A percentile compares a stretch with the other conserved stretches of the same genome.
Conservation (phyloP, 148 eudicot species). For the Polygonum maritimum region DNA sequence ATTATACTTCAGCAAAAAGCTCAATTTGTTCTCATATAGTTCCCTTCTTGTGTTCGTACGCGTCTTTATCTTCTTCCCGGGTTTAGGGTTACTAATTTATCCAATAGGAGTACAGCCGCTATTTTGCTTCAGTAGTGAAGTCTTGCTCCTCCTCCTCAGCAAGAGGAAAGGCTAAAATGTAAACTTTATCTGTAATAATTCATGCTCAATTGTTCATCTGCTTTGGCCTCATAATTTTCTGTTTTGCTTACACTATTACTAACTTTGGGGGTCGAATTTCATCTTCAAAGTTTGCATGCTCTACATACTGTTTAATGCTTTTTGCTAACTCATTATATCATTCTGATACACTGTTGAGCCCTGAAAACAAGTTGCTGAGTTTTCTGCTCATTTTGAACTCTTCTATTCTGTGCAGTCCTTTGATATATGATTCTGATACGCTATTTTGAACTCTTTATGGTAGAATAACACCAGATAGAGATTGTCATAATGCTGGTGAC, state of each 20-base stretch:
- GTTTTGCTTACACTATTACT: not conserved
- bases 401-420: not conserved
- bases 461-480: too few relatives aligned
- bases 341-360: not conserved
- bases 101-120: not conserved
- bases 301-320: not conserved
- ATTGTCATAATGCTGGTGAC: too few relatives aligned
- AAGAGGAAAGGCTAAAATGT: not conserved
- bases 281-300: not conserved
- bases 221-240: not conserved
- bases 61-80: not conserved
- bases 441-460: too few relatives aligned
- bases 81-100: not conserved
- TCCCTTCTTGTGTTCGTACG: not conserved
- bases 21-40: not conserved
- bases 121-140: not conserved
- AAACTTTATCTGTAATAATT: not conserved
- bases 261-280: not conserved
- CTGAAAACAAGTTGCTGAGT: not conserved
- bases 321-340: not conserved
- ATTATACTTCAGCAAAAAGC: not conserved
- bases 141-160: not conserved
- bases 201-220: not conserved
- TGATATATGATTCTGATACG: not conserved
- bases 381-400: not conserved